Conservation (phyloP, 495 filamentous ascomycete genomes). For the Tuber borchii region DNA sequence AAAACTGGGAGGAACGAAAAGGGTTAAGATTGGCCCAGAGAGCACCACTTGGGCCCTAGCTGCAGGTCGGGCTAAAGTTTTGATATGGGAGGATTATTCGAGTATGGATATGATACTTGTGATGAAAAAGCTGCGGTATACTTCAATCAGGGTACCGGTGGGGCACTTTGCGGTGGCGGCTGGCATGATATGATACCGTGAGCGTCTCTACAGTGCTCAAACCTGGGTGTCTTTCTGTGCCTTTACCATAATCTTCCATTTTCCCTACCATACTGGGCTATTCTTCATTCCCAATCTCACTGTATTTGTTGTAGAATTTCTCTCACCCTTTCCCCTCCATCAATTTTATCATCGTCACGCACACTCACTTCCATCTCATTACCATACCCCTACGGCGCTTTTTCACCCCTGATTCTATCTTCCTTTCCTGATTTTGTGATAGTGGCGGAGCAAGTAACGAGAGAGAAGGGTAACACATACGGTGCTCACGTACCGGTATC, state of each 20-base stretch:
- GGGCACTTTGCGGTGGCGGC: background rate
- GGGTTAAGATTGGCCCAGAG: background rate
- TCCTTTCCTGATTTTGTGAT: background rate
- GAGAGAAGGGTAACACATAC: background rate
- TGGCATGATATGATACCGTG: background rate
- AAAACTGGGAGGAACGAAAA: background rate
- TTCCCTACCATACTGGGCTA: background rate
- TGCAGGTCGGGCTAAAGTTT: background rate
- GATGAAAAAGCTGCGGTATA: background rate
- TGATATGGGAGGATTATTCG: background rate
- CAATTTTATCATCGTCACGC: background rate
- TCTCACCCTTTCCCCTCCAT: background rate
- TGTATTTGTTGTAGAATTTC: background rate
- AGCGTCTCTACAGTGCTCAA: background rate
- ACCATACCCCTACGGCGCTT: background rate
- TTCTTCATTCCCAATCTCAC: background rate
- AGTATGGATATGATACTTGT: background rate
- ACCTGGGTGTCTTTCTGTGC: background rate
- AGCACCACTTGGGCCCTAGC: background rate
- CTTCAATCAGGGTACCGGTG: background rate
- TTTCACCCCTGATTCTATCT: background rate
- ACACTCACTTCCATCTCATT: constrained; percentile 2
- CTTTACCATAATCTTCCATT: background rate
- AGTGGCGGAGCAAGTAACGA: background rate
- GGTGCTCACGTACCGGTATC: background rate